These are phyloP conservation scores for Pichia sp. DNA, from an alignment of 1,139 yeast species.

Conservation along the genomic window DNA sequence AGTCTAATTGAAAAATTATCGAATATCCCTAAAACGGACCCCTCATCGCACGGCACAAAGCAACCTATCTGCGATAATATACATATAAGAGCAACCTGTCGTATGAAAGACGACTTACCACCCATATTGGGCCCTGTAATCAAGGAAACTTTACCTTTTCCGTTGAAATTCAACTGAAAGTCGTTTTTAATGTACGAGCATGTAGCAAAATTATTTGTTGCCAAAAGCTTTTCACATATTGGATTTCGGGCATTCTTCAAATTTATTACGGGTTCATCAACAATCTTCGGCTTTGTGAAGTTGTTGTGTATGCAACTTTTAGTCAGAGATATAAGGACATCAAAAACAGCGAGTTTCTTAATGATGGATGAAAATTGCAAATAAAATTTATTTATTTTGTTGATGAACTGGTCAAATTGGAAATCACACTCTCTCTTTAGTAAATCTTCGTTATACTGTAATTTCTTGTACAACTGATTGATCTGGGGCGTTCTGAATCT, in stretches of 20 bases:
- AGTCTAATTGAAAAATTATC: conserved; percentile 50
- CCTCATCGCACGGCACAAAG: conserved; percentile 36
- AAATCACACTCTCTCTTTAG: conserved; percentile 46
- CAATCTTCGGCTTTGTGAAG: conserved; percentile 50
- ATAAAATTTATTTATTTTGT: conserved; percentile 41
- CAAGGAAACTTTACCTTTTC: conserved; percentile 36
- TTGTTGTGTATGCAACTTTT: conserved; percentile 40
- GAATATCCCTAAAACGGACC: conserved; percentile 40
- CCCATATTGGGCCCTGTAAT: conserved; percentile 76
- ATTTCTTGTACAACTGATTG: conserved; percentile 39
- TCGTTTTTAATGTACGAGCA: conserved; percentile 60
- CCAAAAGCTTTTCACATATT: conserved; percentile 45
- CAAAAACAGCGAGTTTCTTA: conserved; percentile 49
- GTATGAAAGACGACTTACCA: conserved; percentile 63
- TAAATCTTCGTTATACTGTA: conserved; percentile 57
- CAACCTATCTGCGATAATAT: conserved; percentile 49
- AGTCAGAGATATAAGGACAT: conserved; percentile 67
- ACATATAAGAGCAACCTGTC: conserved; percentile 51
- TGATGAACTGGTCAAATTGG: conserved; percentile 48
- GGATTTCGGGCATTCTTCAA: conserved; percentile 70
- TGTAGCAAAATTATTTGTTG: neutral
- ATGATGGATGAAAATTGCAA: conserved; percentile 43
- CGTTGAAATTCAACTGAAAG: conserved; percentile 43
- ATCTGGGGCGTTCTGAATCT: conserved; percentile 64
- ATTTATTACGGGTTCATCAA: conserved; percentile 43